Evolutionary conservation across 2,329 filamentous ascomycete species (phyloP).

Genomic region (Colletotrichum karsti): DNA sequence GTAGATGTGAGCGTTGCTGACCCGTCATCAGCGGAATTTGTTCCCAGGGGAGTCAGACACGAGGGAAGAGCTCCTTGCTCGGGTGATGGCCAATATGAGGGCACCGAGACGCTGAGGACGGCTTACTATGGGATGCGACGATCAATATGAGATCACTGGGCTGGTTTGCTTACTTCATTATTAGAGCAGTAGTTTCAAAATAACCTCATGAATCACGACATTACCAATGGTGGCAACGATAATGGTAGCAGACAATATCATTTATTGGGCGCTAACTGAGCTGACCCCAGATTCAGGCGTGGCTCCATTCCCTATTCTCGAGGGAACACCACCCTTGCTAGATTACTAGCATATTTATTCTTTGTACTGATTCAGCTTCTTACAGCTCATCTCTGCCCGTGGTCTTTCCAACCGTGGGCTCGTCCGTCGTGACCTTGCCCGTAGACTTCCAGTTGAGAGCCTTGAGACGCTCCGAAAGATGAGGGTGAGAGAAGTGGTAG

Average conservation of each 20-base stretch:
- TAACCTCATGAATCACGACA: no score
- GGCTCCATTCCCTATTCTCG: background rate
- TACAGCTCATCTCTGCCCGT: constrained; percentile 80
- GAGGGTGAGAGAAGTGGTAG: constrained; percentile 98
- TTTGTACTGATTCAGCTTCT: constrained; percentile 24
- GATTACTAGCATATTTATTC: background rate
- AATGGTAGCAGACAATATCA: no score
- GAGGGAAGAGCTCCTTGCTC: constrained; percentile 54
- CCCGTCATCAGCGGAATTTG: constrained; percentile 50
- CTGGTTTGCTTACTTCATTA: no score
- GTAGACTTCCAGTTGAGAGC: constrained; percentile 86
- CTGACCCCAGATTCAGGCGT: background rate
- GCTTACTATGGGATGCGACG: background rate
- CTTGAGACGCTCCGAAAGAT: constrained; percentile 90
- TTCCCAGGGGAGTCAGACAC: constrained; percentile 53
- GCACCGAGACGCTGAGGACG: constrained; percentile 37
- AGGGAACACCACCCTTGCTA: background rate
- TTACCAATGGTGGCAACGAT: no score
- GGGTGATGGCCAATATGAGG: constrained; percentile 57
- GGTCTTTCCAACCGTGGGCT: constrained; percentile 68
- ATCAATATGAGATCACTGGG: no score
- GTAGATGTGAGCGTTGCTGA: constrained; percentile 22
- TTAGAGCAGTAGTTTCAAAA: background rate
- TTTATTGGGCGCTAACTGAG: no score
- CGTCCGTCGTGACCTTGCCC: constrained; percentile 51